Conservation (phyloP, 345 rosid genomes). For the Excoecaria cochinchinensis region DNA sequence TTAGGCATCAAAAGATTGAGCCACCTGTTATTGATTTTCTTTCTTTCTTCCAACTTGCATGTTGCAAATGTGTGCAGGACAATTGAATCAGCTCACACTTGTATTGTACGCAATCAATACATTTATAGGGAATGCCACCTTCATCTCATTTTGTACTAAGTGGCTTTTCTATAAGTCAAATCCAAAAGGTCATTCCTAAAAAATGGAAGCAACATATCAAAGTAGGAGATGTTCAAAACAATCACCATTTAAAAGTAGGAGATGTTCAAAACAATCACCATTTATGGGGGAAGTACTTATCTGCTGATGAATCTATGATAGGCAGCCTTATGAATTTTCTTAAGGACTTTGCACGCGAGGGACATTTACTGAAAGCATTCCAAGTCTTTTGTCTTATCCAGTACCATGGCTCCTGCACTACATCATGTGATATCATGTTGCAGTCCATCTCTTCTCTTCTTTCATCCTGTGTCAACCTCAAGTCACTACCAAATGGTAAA, state of each 20-base stretch:
- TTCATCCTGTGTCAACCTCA: slow-evolving; percentile 39
- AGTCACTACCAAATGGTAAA: slow-evolving; percentile 40
- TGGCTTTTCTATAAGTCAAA: slow-evolving; percentile 39
- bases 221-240: background rate
- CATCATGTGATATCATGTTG: slow-evolving; percentile 23
- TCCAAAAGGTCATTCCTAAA: slow-evolving; percentile 43
- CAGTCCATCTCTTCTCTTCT: slow-evolving; percentile 46
- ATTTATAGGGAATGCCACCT: slow-evolving; percentile 55
- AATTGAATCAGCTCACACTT: background rate
- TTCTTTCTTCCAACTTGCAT: background rate
- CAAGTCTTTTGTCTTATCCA: slow-evolving; percentile 37
- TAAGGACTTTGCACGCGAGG: slow-evolving; percentile 37
- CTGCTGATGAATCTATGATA: slow-evolving; percentile 40
- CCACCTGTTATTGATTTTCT: background rate
- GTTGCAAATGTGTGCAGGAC: background rate
- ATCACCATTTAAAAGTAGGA: background rate
- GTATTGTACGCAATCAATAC: background rate
- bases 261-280: background rate
- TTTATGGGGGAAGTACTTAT: background rate
- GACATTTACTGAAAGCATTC: slow-evolving; percentile 46
- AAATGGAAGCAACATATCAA: slow-evolving; percentile 39
- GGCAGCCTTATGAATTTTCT: slow-evolving; percentile 40
- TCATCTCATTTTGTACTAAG: slow-evolving; percentile 35
- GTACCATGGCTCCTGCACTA: slow-evolving; percentile 27
- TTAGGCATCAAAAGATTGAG: background rate